These are phyloP conservation scores for Exsudoporus floridanus DNA, from an alignment of 1,284 basidiomycete species.

Conservation along the genomic window DNA sequence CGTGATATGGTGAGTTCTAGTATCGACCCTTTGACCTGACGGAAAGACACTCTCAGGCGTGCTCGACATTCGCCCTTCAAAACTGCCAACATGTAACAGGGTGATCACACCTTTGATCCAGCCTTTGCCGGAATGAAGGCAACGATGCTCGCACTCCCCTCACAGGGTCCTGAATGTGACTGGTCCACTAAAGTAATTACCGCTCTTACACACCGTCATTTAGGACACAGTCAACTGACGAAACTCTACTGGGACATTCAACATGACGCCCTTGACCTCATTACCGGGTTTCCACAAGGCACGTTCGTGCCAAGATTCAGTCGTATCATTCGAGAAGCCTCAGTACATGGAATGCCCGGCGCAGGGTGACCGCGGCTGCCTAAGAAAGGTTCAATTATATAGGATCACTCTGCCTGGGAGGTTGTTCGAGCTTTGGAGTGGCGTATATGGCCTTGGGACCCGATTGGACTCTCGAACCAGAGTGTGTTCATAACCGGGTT, in stretches of 20 bases:
- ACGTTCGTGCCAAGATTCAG: neutral
- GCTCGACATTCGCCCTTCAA: neutral
- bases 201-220: neutral
- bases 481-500: neutral
- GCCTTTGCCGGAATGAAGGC: neutral
- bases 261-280: conserved; percentile 5
- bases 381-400: neutral
- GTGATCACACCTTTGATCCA: neutral
- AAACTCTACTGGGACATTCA: neutral
- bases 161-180: neutral
- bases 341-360: neutral
- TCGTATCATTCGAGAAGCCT: neutral
- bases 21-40: neutral
- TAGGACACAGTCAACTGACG: neutral
- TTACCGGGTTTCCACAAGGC: conserved; percentile 4
- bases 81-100: neutral
- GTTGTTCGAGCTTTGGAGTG: neutral
- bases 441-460: neutral
- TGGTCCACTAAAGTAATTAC: neutral
- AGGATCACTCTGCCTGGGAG: neutral
- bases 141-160: neutral
- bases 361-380: neutral
- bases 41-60: no score
- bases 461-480: neutral
- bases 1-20: neutral